Evolutionary conservation across 345 rosid genomes (phyloP), one percentile per base, ranked within the genome.

Genomic region (Hypericum perforatum): DNA sequence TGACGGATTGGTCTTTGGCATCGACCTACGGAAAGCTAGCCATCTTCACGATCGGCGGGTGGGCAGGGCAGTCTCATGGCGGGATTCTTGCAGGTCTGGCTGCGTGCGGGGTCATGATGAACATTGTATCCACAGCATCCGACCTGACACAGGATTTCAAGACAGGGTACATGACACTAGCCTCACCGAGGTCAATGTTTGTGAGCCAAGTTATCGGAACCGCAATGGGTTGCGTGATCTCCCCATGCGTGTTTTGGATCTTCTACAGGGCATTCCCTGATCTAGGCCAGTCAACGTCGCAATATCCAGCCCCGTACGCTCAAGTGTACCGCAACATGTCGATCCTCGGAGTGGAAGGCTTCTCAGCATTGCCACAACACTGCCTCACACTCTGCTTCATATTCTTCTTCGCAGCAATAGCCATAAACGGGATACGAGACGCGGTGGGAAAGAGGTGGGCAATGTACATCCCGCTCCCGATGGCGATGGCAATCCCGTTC

Each of bases 191-290:
- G 36, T 72, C 82, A 0, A 78, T 78, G 82, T 74, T 78, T 67
- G 69, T 78, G 60, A 75, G 79, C 54, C 82, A 78, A 66, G 69
- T 76, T 39, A 74, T 78, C 16, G 79, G 79, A 7, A 78, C 82
- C 0, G 82, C 53, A 37, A 74, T 78, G 11, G 82, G 82, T 0
- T 78, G 80, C 38, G 43, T 78, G 0, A 72, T 78, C 43, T 74
- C 82, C 5, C 82, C 82, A 6, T 59, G 74, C 5, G 73, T 67
- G 11, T 78, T 78, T 29, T 74, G 74, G 38, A 37, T 78, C 45
- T 78, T 78, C 54, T 67, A 66, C 46, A 78, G 69, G 58, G 82
- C 77, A 7, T 74, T 78, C 37, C 36, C 50, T 38, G 77, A 74
- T 45, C 71, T 78, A 0, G 82, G 79, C 29, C 46, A 22, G 56